phyloP scores from a whole-genome alignment of 257 asterid species.

The Lavandula angustifolia region DNA sequence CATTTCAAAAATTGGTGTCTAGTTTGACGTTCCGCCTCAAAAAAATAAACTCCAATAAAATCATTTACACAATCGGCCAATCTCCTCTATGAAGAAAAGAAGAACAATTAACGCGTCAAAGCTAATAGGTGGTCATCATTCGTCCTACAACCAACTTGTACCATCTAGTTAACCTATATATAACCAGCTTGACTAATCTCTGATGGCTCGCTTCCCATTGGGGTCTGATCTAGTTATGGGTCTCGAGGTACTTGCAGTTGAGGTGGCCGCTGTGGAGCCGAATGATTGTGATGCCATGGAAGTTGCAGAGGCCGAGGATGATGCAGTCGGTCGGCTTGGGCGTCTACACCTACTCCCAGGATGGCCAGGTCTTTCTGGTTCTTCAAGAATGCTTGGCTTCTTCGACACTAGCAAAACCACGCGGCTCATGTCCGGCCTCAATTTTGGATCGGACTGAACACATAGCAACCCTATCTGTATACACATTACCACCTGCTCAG shows the following conservation, averaged over 20 bases:
- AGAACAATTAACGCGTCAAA: no score
- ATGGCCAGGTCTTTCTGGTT: constrained; percentile 73
- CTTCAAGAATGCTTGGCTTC: constrained; percentile 56
- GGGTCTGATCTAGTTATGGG: constrained; percentile 40
- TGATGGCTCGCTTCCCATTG: constrained; percentile 56
- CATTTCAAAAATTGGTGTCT: no score
- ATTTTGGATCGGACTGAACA: constrained; percentile 64
- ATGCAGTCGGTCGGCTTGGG: constrained; percentile 36
- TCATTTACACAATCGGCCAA: not conserved
- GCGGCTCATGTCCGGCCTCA: constrained; percentile 71
- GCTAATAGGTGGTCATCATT: no score
- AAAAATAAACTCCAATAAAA: no score
- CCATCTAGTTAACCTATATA: not conserved
- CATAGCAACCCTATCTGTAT: constrained; percentile 75
- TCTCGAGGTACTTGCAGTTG: constrained; percentile 42
- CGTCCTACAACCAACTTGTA: not conserved
- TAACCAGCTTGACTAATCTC: not conserved
- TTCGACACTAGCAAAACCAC: constrained; percentile 67
- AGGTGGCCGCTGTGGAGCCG: constrained; percentile 45
- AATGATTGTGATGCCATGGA: constrained; percentile 38
- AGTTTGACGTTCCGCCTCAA: no score
- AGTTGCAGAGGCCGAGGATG: constrained; percentile 38
- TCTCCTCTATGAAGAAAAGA: not conserved
- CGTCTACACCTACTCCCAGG: constrained; percentile 56
- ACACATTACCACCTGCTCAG: constrained; percentile 52